These are phyloP conservation scores for Syzygium malaccense DNA, from an alignment of 441 rosid genomes.

Conservation along the genomic window DNA sequence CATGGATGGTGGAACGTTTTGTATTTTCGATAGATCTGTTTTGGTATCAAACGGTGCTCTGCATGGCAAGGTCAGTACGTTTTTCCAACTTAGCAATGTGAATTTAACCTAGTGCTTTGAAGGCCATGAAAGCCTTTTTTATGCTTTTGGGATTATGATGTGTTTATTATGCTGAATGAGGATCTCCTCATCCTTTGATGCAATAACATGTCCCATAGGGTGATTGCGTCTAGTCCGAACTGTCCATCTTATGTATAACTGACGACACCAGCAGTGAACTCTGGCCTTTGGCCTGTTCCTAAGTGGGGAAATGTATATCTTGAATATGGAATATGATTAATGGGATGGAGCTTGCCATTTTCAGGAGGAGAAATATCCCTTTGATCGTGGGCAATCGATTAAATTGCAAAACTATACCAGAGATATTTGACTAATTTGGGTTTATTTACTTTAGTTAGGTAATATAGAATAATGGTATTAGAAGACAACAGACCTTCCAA, in stretches of 20 bases:
- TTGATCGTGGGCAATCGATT: background rate
- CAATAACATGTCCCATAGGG: background rate
- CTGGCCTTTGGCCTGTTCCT: background rate
- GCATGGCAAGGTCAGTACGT: slow-evolving; percentile 55
- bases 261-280: background rate
- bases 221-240: background rate
- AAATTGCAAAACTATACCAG: background rate
- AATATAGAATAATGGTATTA: background rate
- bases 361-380: background rate
- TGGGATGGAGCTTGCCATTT: background rate
- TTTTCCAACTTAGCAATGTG: background rate
- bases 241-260: background rate
- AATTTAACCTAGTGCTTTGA: background rate
- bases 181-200: background rate
- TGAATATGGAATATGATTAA: background rate
- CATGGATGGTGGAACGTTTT: slow-evolving; percentile 83
- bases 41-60: slow-evolving; percentile 76
- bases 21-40: slow-evolving; percentile 77
- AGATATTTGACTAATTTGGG: background rate
- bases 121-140: background rate
- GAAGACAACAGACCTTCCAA: background rate
- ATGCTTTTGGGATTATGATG: background rate
- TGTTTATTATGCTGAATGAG: background rate
- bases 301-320: background rate
- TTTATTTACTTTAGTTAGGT: background rate